Percentiles rank a stretch among this genome's conserved stretches.
phyloP scores from a whole-genome alignment of 768 basidiomycete genomes.

The Bullera alba region DNA sequence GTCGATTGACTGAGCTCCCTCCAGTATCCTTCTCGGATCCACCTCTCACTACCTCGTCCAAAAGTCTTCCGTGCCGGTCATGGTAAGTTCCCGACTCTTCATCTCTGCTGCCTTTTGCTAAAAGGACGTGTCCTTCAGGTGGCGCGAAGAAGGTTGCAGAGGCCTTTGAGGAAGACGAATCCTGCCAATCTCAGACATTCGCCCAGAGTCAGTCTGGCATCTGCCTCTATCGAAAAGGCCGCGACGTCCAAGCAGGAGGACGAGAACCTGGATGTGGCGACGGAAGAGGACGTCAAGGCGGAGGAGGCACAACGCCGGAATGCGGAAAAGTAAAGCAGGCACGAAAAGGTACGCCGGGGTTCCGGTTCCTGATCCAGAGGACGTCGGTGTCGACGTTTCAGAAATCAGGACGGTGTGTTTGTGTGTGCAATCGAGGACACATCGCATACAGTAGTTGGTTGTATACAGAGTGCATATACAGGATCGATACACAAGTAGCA shows the following conservation, averaged over 20 bases:
- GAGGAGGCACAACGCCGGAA: constrained; percentile 7
- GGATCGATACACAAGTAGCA: no score
- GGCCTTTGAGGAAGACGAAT: constrained; percentile 62
- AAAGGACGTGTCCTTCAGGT: constrained; percentile 43
- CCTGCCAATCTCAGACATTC: constrained; percentile 59
- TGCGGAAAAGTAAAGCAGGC: no score
- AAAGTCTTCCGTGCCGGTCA: constrained; percentile 91
- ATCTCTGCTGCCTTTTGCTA: not conserved
- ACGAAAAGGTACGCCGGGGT: no score
- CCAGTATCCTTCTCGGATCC: constrained; percentile 82
- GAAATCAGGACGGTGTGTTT: no score
- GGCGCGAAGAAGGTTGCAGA: constrained; percentile 80
- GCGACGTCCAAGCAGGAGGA: constrained; percentile 71
- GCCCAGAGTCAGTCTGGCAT: constrained; percentile 74
- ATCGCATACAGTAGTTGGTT: no score
- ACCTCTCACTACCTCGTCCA: constrained; percentile 75
- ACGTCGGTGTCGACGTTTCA: not conserved
- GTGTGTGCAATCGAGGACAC: no score
- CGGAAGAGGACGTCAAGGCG: constrained; percentile 52
- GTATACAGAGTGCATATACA: no score
- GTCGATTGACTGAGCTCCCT: not conserved
- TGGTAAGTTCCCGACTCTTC: constrained; percentile 51
- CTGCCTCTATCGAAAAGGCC: constrained; percentile 76
- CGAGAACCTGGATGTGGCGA: constrained; percentile 54
- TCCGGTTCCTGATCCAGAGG: no score